Conservation (phyloP, 768 basidiomycete species). For the Mycena crocata region DNA sequence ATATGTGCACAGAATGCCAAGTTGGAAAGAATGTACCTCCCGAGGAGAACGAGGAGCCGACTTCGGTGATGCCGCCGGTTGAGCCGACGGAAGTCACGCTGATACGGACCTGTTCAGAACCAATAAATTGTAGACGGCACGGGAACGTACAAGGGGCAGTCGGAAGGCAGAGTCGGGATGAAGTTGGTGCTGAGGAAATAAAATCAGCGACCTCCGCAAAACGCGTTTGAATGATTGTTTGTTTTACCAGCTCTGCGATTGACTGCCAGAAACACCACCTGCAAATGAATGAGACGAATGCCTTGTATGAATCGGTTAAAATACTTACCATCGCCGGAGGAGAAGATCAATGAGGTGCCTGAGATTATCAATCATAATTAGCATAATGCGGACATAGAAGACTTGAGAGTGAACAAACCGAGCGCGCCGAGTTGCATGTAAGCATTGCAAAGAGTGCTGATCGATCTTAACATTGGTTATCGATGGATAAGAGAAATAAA, state of each 20-base stretch:
- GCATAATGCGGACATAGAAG: no score
- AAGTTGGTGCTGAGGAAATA: not conserved
- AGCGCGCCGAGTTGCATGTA: slow-evolving; percentile 43
- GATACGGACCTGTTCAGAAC: not conserved
- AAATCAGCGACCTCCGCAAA: not conserved
- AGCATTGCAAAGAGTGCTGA: slow-evolving; percentile 37
- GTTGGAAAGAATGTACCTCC: slow-evolving; percentile 45
- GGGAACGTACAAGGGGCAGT: slow-evolving; percentile 15
- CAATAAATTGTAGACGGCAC: not conserved
- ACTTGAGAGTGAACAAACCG: no score
- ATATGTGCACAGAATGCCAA: not conserved
- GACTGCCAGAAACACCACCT: slow-evolving; percentile 17
- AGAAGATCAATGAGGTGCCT: slow-evolving; percentile 31
- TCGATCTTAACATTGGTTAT: no score
- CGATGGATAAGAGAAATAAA: no score
- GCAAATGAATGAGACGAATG: not conserved
- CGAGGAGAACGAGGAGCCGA: slow-evolving; percentile 54
- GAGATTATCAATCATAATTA: no score
- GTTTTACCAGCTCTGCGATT: not conserved
- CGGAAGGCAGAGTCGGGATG: slow-evolving; percentile 1
- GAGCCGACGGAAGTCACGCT: slow-evolving; percentile 20
- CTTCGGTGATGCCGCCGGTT: slow-evolving; percentile 46
- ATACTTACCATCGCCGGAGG: slow-evolving; percentile 39
- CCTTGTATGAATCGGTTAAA: not conserved
- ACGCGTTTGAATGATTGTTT: not conserved